Evolutionary conservation across 1,284 basidiomycete species (phyloP), one percentile per base, ranked within the genome.

Genomic region (Lentinula novae-zelandiae): DNA sequence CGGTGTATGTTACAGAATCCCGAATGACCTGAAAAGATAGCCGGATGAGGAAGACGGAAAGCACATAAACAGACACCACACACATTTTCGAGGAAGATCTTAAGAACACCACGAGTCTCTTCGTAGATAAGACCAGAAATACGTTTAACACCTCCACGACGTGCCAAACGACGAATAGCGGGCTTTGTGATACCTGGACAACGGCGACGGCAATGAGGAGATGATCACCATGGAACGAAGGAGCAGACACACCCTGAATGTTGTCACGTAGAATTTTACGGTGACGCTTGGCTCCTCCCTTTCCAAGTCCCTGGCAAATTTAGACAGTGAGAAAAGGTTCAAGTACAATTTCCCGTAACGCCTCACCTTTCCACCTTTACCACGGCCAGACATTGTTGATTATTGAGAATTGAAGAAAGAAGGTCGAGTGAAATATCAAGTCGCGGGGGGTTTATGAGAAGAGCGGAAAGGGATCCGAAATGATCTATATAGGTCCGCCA

Each of bases 101-200:
- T 95, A 69, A 96, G 83, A 49, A 95, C 92, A 82, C 93, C 93
- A 74, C 94, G 91, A 62, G 92, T 95, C 86, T 95, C 93, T 76
- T 95, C 92, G 77, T 95, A 95, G 78, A 95, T 93, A 67, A 93
- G 83, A 72, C 91, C 92, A 59, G 92, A 93, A 75, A 94, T 93
- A 90, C 92, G 92, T 82, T 95, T 95, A 72, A 95, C 93, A 89
- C 93, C 93, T 73, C 94, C 95, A 84, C 93, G 90, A 75, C 94
- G 92, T 49, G 94, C 94, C 65, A 96, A 90, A 82, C 93, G 92
- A 72, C 94, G 91, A 96, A 95, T 68, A 93, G 92, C 68, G 91
- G 91, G 39, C 38, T 54, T 82, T 94, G 95, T 70, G 91, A 94
- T 73, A 95, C 94, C 74, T 82, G 80, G 80, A 65, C 48, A 58